These are phyloP conservation scores for Themeda triandra DNA, from an alignment of 176 grass and related monocot genomes.

Conservation along the genomic window DNA sequence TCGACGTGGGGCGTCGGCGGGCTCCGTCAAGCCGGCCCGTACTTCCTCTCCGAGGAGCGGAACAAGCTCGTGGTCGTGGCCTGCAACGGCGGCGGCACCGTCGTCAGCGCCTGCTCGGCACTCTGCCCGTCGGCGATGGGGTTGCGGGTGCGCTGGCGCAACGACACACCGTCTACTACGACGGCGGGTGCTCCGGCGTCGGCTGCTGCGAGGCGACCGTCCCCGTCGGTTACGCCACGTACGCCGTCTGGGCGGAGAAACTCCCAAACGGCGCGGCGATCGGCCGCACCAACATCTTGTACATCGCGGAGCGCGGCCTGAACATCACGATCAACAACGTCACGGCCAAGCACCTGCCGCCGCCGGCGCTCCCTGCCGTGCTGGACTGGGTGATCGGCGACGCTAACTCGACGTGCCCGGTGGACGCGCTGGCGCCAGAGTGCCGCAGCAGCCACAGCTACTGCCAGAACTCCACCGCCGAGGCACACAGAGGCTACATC, in stretches of 20 bases:
- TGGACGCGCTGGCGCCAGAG: not conserved
- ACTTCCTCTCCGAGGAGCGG: not conserved
- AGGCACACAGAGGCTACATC: conserved; percentile 14
- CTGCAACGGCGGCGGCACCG: not conserved
- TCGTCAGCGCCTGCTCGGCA: too few relatives aligned
- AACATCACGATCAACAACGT: not conserved
- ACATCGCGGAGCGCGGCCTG: not conserved
- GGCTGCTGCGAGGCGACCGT: conserved; percentile 43
- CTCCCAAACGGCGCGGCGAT: not conserved
- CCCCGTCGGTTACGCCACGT: not conserved
- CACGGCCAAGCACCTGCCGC: not conserved
- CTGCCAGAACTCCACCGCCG: conserved; percentile 4
- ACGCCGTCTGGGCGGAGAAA: conserved; percentile 8
- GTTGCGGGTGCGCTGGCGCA: not conserved
- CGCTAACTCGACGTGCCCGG: not conserved
- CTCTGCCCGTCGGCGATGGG: not conserved
- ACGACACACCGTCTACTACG: not conserved
- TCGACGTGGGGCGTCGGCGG: not conserved
- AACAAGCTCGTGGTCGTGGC: conserved; percentile 29
- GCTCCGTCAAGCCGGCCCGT: not conserved
- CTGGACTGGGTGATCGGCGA: conserved; percentile 47
- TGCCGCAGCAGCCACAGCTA: conserved; percentile 40
- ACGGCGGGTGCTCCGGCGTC: conserved; percentile 34
- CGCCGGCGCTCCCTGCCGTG: not conserved
- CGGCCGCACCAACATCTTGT: not conserved